These are phyloP conservation scores for Mesembryanthemum crystallinum DNA, from an alignment of 148 eudicot genomes.

Conservation along the genomic window DNA sequence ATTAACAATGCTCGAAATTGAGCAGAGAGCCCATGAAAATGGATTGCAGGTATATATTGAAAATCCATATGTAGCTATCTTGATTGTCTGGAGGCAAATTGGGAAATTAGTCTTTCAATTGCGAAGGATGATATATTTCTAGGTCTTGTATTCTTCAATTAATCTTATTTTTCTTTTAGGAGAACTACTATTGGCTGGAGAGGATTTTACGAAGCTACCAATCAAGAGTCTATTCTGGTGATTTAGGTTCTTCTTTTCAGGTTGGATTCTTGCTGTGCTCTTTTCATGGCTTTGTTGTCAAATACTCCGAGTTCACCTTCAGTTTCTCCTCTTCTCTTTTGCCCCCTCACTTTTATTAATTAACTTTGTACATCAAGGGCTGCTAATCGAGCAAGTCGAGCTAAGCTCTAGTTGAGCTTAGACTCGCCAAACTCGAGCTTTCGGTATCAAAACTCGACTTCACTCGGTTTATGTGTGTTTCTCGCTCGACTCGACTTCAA, in stretches of 20 bases:
- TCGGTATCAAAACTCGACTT: too few species aligned
- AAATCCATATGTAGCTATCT: neutral
- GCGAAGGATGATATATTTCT: neutral
- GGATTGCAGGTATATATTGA: constrained; percentile 60
- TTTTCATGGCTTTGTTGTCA: neutral
- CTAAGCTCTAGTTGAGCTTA: too few species aligned
- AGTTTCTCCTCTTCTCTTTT: neutral
- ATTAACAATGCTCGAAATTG: constrained; percentile 69
- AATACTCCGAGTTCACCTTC: neutral
- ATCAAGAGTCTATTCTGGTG: constrained; percentile 78
- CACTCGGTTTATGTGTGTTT: too few species aligned
- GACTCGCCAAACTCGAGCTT: too few species aligned
- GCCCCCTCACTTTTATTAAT: neutral
- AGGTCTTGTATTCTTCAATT: neutral
- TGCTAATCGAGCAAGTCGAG: too few species aligned
- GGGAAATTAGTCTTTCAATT: neutral
- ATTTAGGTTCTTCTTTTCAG: constrained; percentile 69
- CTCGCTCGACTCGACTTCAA: too few species aligned
- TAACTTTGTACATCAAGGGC: too few species aligned
- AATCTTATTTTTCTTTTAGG: constrained; percentile 37
- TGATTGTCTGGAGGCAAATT: neutral
- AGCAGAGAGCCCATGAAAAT: constrained; percentile 83
- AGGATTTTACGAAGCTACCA: constrained; percentile 81
- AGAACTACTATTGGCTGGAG: constrained; percentile 81
- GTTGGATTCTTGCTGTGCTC: constrained; percentile 27